Conservation (phyloP, 129 eudicot species). For the Flaveria sonorensis region DNA sequence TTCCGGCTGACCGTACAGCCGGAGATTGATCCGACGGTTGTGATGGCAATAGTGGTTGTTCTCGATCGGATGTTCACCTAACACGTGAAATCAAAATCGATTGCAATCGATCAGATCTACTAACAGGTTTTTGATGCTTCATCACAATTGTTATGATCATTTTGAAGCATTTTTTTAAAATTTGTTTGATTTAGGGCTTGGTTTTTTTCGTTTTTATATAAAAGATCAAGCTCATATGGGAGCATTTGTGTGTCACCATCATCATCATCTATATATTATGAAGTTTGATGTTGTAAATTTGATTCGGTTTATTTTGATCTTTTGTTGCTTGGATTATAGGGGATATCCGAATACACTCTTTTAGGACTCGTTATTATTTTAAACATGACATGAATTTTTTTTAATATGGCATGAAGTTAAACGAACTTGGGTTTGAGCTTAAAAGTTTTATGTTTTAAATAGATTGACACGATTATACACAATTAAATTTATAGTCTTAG, state of each 20-base stretch:
- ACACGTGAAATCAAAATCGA: background rate
- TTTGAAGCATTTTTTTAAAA: background rate
- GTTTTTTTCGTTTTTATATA: conserved; percentile 44
- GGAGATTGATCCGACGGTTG: conserved; percentile 53
- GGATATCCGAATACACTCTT: too few relatives aligned
- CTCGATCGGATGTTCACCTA: conserved; percentile 50
- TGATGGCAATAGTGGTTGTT: conserved; percentile 62
- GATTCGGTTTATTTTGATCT: background rate
- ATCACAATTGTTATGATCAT: background rate
- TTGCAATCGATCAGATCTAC: background rate
- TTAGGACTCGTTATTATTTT: too few relatives aligned
- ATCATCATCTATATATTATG: background rate
- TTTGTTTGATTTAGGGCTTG: conserved; percentile 25
- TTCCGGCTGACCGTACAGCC: conserved; percentile 42
- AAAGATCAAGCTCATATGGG: conserved; percentile 40
- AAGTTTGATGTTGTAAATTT: conserved; percentile 13
- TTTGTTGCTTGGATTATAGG: background rate
- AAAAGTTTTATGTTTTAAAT: too few relatives aligned
- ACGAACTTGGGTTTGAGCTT: too few relatives aligned
- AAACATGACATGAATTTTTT: too few relatives aligned
- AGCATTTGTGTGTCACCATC: conserved; percentile 2
- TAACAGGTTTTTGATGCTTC: conserved; percentile 14
- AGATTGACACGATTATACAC: too few relatives aligned
- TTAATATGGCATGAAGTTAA: too few relatives aligned
- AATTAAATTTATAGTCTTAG: too few relatives aligned